These are phyloP conservation scores for Drosera spatulata DNA, from an alignment of 179 eudicot genomes.

Conservation along the genomic window DNA sequence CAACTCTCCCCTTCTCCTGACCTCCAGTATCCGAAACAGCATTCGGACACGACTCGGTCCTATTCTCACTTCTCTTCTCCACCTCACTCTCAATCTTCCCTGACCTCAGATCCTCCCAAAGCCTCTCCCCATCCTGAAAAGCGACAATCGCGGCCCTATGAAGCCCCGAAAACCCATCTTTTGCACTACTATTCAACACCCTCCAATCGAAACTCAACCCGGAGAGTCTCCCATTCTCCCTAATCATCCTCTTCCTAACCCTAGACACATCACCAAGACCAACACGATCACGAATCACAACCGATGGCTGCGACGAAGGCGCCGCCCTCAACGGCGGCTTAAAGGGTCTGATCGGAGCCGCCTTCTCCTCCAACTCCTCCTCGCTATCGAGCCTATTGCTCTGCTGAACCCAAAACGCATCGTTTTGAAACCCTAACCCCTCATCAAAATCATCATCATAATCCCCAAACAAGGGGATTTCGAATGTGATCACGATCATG, in stretches of 20 bases:
- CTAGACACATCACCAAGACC: slow-evolving; percentile 4
- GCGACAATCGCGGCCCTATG: slow-evolving; percentile 59
- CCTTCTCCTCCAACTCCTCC: slow-evolving; percentile 37
- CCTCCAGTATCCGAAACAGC: slow-evolving; percentile 46
- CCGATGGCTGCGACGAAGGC: slow-evolving; percentile 5
- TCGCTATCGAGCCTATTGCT: slow-evolving; percentile 32
- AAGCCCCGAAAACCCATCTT: slow-evolving; percentile 46
- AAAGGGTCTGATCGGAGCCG: slow-evolving; percentile 55
- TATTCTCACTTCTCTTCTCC: slow-evolving; percentile 13
- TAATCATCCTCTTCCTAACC: slow-evolving; percentile 18
- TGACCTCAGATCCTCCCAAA: slow-evolving; percentile 57
- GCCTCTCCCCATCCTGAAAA: slow-evolving; percentile 54
- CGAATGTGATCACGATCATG: slow-evolving; percentile 48
- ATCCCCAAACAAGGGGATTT: slow-evolving; percentile 52
- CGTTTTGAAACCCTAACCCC: slow-evolving; percentile 23
- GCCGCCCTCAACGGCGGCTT: slow-evolving; percentile 18
- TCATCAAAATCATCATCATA: slow-evolving; percentile 21
- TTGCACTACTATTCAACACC: slow-evolving; percentile 21
- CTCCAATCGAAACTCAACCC: slow-evolving; percentile 45
- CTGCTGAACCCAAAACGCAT: slow-evolving; percentile 20
- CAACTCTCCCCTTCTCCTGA: slow-evolving; percentile 23
- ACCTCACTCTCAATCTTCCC: slow-evolving; percentile 27
- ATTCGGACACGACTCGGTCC: slow-evolving; percentile 55
- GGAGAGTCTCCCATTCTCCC: slow-evolving; percentile 39
- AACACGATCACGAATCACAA: neutral